Conservation (phyloP, 192 early-diverging fungal species). For the Podila epicladia region DNA sequence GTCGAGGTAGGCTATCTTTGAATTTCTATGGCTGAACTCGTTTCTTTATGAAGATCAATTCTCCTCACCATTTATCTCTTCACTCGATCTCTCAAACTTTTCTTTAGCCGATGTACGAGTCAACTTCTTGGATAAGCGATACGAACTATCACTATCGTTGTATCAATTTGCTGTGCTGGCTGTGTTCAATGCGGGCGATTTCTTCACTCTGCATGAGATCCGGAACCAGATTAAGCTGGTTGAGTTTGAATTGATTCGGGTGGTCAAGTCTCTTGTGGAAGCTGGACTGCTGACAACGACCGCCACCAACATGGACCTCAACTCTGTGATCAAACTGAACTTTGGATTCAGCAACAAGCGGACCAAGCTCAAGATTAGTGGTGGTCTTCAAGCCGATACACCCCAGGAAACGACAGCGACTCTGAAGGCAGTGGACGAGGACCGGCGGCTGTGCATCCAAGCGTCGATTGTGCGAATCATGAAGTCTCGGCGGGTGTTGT, state of each 20-base stretch:
- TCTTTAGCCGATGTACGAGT: constrained; percentile 71
- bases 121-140: constrained; percentile 75
- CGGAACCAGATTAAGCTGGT: constrained; percentile 61
- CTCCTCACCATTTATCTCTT: too few species aligned
- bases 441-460: constrained; percentile 79
- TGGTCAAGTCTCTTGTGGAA: constrained; percentile 65
- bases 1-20: constrained; percentile 61
- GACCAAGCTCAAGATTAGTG: constrained; percentile 80
- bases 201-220: constrained; percentile 64
- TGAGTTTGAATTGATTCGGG: constrained; percentile 61
- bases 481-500: constrained; percentile 76
- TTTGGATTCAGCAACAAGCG: constrained; percentile 70
- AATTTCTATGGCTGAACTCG: background rate
- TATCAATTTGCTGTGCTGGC: constrained; percentile 76
- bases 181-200: constrained; percentile 68
- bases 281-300: constrained; percentile 21
- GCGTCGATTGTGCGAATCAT: constrained; percentile 91
- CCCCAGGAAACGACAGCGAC: constrained; percentile 66
- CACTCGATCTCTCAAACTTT: background rate
- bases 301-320: constrained; percentile 10
- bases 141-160: constrained; percentile 80
- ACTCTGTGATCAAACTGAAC: constrained; percentile 18
- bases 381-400: constrained; percentile 66
- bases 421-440: constrained; percentile 78
- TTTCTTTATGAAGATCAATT: background rate